Percentiles rank a stretch among this genome's conserved stretches.
These are phyloP conservation scores for Populus ilicifolia DNA, from an alignment of 345 rosid species.

Conservation along the genomic window DNA sequence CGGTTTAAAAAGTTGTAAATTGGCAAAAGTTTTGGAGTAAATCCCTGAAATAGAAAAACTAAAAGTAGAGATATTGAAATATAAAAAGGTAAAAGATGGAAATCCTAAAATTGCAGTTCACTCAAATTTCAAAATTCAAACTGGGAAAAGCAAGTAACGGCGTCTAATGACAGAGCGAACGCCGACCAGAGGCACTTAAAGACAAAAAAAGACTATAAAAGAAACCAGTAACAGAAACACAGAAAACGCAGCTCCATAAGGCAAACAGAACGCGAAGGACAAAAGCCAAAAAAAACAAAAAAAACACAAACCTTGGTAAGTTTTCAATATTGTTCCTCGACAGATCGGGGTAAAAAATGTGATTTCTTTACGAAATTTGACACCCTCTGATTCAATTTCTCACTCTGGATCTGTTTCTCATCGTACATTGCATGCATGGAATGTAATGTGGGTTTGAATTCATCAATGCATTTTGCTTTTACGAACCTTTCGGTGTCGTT, in stretches of 20 bases:
- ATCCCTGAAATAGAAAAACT: background rate
- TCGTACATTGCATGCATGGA: slow-evolving; percentile 14
- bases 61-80: background rate
- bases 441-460: slow-evolving; percentile 25
- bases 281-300: slow-evolving; percentile 3
- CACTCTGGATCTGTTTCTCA: slow-evolving; percentile 16
- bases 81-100: background rate
- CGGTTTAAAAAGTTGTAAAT: too few relatives aligned
- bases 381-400: background rate
- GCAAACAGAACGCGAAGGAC: slow-evolving; percentile 3
- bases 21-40: background rate
- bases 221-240: slow-evolving; percentile 25
- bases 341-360: slow-evolving; percentile 45
- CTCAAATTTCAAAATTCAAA: slow-evolving; percentile 11
- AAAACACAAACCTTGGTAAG: background rate
- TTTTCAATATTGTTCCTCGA: slow-evolving; percentile 9
- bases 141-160: slow-evolving; percentile 8
- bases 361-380: slow-evolving; percentile 28
- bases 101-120: background rate
- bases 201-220: slow-evolving; percentile 20
- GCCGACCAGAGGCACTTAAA: slow-evolving; percentile 40
- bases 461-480: background rate
- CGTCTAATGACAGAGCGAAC: slow-evolving; percentile 56
- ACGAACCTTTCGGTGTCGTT: slow-evolving; percentile 15
- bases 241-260: slow-evolving; percentile 19